Percentiles rank a stretch among this genome's conserved stretches.
Evolutionary conservation across 306 rosid genomes (phyloP).

Genomic region (Clitoria ternatea): DNA sequence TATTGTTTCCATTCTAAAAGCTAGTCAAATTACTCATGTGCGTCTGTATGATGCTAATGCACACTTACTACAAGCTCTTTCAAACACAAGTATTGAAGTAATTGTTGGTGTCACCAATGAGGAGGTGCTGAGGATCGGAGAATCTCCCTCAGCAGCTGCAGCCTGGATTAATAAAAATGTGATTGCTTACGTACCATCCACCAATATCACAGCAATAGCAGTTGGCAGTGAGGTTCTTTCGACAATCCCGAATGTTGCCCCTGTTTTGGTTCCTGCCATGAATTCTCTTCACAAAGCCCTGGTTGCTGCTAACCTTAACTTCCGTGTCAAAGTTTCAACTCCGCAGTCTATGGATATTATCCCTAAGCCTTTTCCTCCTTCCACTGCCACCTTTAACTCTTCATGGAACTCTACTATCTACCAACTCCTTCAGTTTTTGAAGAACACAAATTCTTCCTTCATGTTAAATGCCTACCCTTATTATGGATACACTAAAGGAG

Average conservation of each 20-base stretch:
- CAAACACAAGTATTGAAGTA: constrained; percentile 74
- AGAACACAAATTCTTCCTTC: constrained; percentile 72
- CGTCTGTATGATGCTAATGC: constrained; percentile 82
- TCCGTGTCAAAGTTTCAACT: constrained; percentile 80
- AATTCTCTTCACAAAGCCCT: constrained; percentile 84
- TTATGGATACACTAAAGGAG: constrained; percentile 70
- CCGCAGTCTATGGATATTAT: constrained; percentile 92
- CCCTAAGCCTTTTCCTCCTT: constrained; percentile 89
- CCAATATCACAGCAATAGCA: constrained; percentile 86
- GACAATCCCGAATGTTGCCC: constrained; percentile 68
- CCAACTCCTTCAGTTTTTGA: constrained; percentile 75
- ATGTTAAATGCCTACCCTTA: constrained; percentile 87
- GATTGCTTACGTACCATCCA: constrained; percentile 73
- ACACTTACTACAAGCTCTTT: constrained; percentile 77
- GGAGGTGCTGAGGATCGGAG: constrained; percentile 77
- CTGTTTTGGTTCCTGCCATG: constrained; percentile 91
- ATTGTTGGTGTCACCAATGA: constrained; percentile 82
- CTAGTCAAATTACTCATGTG: constrained; percentile 71
- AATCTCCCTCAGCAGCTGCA: constrained; percentile 85
- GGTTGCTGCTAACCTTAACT: constrained; percentile 80
- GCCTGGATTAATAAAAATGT: constrained; percentile 92
- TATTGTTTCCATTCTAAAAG: constrained; percentile 68
- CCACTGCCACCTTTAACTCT: constrained; percentile 79
- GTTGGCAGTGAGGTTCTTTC: constrained; percentile 98
- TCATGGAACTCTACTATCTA: constrained; percentile 70